Base-by-base conservation (phyloP, 140 eudicot species). In the Flaveria floridana region DNA sequence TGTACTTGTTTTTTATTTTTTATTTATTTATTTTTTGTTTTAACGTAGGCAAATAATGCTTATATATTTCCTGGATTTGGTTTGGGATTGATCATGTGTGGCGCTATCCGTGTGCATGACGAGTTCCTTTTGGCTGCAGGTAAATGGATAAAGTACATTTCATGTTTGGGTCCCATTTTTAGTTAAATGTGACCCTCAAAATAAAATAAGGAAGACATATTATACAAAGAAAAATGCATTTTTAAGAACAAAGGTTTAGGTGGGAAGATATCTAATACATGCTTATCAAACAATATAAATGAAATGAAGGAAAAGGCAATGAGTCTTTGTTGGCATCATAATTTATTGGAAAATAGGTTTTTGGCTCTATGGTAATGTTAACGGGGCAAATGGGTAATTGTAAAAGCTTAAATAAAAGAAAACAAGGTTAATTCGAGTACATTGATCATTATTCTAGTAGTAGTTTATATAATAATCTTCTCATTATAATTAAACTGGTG, bases 61-160 rank as follows among this genome's bases (percentile, higher is more conserved):
- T 92, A 92, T 79, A 86, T 92, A 39, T 92, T 92, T 83, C 98
- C 98, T 18, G 98, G 98, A 61, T 88, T 89, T 74, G 98, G 98
- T 69, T 80, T 92, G 87, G 98, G 98, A 14, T 56, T 92, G 76
- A 87, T 92, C 82, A 92, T 92, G 96, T 89, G 92, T 72, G 96
- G 96, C 76, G 89, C 95, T 65, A 81, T 89, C 47, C 96, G 96
- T 0, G 90, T 89, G 50, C 96, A 89, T 19, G 91, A 92, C 71
- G 98, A 92, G 66, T 63, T 92, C 81, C 96, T 92, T 65, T 80
- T 92, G 83, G 93, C 88, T 65, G 98, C 98, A 64, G 87, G 98
- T 92, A 86, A 87, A 85, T 76, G 11, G 25, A 65, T 52, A 70
- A 11, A 30, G 25, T 25, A 20, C 64, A 57, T 51, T 39, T 52